Conservation (phyloP, 352 stramenopile genomes). For the Pythium guiyangense region DNA sequence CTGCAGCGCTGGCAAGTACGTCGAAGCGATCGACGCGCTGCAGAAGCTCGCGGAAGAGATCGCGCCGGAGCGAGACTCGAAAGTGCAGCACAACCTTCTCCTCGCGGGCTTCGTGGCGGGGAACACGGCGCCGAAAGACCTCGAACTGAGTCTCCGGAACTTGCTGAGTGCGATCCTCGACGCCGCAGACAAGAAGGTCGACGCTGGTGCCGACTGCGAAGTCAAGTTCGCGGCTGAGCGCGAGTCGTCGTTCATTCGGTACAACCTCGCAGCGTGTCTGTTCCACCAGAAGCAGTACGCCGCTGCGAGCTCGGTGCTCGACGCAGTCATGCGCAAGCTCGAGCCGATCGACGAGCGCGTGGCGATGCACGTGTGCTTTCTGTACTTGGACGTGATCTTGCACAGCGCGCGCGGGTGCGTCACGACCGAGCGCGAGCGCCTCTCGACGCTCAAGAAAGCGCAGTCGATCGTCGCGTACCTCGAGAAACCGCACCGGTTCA, state of each 20-base stretch:
- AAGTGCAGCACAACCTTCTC: slow-evolving; percentile 84
- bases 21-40: slow-evolving; percentile 78
- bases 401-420: slow-evolving; percentile 86
- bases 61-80: slow-evolving; percentile 64
- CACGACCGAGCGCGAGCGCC: slow-evolving; percentile 65
- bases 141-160: slow-evolving; percentile 67
- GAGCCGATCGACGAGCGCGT: slow-evolving; percentile 89
- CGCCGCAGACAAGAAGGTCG: slow-evolving; percentile 37
- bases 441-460: slow-evolving; percentile 76
- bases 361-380: slow-evolving; percentile 91
- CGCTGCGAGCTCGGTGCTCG: slow-evolving; percentile 76
- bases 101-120: slow-evolving; percentile 64
- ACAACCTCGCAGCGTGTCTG: slow-evolving; percentile 86
- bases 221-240: slow-evolving; percentile 67
- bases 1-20: slow-evolving; percentile 78
- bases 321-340: slow-evolving; percentile 86
- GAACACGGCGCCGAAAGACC: slow-evolving; percentile 56
- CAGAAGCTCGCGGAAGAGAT: slow-evolving; percentile 83
- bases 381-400: slow-evolving; percentile 91
- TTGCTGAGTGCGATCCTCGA: slow-evolving; percentile 40
- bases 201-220: slow-evolving; percentile 23
- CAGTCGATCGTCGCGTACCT: slow-evolving; percentile 85
- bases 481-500: slow-evolving; percentile 89
- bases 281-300: slow-evolving; percentile 91
- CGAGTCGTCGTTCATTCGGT: slow-evolving; percentile 84